Evolutionary conservation across 2,329 filamentous ascomycete genomes (phyloP).

Genomic region (Trichoderma atrobrunneum): DNA sequence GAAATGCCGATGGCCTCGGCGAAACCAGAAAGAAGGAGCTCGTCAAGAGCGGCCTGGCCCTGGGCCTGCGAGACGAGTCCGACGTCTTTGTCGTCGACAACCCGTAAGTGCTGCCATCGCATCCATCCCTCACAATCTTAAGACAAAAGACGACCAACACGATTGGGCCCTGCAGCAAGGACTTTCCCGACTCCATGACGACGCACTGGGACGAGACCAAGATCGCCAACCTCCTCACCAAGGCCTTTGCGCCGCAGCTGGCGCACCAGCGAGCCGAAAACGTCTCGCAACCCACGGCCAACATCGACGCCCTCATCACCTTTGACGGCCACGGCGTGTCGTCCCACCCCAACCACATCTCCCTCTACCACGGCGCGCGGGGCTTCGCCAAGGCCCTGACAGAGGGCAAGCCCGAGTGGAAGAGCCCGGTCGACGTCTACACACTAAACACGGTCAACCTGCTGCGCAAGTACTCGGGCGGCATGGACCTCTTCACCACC

Average conservation of each 20-base stretch:
- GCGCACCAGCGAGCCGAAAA: conserved; percentile 35
- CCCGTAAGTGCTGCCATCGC: conserved; percentile 46
- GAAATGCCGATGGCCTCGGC: conserved; percentile 84
- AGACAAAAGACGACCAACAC: background rate
- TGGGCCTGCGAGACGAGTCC: conserved; percentile 71
- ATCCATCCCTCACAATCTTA: background rate
- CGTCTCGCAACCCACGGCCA: conserved; percentile 41
- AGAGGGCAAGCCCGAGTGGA: conserved; percentile 60
- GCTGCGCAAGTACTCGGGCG: conserved; percentile 73
- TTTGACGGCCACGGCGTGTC: conserved; percentile 85
- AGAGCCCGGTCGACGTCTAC: conserved; percentile 78
- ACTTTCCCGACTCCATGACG: conserved; percentile 90
- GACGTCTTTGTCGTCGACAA: conserved; percentile 86
- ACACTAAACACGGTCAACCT: conserved; percentile 73
- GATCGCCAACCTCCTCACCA: conserved; percentile 67
- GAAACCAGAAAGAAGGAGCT: conserved; percentile 80
- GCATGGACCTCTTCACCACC: conserved; percentile 74
- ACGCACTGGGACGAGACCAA: conserved; percentile 68
- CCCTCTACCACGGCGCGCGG: conserved; percentile 77
- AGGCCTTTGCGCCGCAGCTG: conserved; percentile 69
- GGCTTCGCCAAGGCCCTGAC: conserved; percentile 68
- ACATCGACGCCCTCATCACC: conserved; percentile 81
- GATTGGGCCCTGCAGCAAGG: conserved; percentile 33
- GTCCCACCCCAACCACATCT: conserved; percentile 88
- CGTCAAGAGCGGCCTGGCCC: conserved; percentile 69